Evolutionary conservation across 1,284 basidiomycete species (phyloP), one percentile per base, ranked within the genome.

Genomic region (Melampsora americana): DNA sequence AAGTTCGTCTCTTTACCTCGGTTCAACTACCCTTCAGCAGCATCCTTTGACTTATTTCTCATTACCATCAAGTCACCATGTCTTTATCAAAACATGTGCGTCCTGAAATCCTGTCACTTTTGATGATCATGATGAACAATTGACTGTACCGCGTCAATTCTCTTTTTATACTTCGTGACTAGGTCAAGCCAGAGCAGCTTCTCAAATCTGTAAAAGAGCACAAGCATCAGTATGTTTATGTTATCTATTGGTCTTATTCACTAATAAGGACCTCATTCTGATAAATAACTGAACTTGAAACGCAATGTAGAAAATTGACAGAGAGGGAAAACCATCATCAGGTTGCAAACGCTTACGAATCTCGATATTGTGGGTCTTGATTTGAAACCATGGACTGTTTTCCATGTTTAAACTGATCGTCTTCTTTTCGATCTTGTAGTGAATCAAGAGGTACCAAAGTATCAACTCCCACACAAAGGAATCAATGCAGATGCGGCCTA

Each of bases 181-280:
- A 84, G 77, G 80, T 79, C 5, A 78, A 82, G 30, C 79, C 80
- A 65, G 80, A 79, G 61, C 59, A 77, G 44, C 59, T 70, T 53
- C 56, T 67, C 73, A 59, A 64, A 69, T 74, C 59, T 60, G 66
- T 66, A 46, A 46, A 67, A 68, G 46, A 67, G n/a, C 71, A 74
- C 59, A 39, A 32, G n/a, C 64, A 66, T 28, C 64, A 67, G 71
- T 74, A n/a, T 50, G 71, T 53, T 50, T 20, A 12, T 14, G 14
- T 7, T 16, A 42, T 11, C 14, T 66, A n/a, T 12, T 39, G 9
- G 9, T 53, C 50, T 53, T 26, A 26, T 20, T 14, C 16, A 53
- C 18, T 39, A 7, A 20, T 53, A 6, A 6, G 7, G 50, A 53
- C 50, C 16, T 53, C 16, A 20, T 53, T 53, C 16, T 53, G 18